Evolutionary conservation across 257 asterid genomes (phyloP), one percentile per base, ranked within the genome.

Genomic region (Hygrophila difformis): DNA sequence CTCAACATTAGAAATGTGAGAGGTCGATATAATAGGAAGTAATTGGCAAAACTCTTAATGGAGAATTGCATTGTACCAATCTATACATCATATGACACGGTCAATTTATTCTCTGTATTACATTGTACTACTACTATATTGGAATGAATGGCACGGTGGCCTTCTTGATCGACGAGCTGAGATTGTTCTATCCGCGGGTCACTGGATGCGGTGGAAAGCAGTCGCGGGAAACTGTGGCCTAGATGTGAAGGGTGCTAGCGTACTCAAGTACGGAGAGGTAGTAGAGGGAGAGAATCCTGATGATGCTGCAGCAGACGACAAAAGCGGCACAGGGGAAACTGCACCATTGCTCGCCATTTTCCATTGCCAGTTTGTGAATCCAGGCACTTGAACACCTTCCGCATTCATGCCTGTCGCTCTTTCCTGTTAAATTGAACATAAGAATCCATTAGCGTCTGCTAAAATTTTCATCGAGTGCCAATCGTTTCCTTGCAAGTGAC

Each of bases 271-370:
- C 5, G 62, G 62, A 44, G 71, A 18, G 12, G 73, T 66, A 40
- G 62, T 66, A 40, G 62, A 26, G 47, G 92, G 58, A 66, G 95
- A 73, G 93, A 81, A 80, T 84, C 93, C 93, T 84, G 95, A 80
- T 84, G 95, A 80, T 84, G 93, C 95, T 84, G 93, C 93, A 53
- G 95, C 60, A 13, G 47, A 13, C 53, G 87, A 53, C 61, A 66
- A 69, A 41, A 76, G 37, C 15, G 81, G 77, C 52, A 68, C 58
- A 3, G 82, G 59, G 23, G 65, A 42, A 53, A 57, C 66, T 63
- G 62, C 56, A 57, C 75, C 75, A 14, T 75, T 76, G 69, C 73
- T 53, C 49, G 66, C 76, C 56, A 72, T 49, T 66, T 74, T 76
- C 87, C 87, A 64, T 55, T 68, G 71, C 93, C 79, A 72, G 66